These are phyloP conservation scores for Chrysanthemum lavandulifolium DNA, from an alignment of 129 eudicot species.

Conservation along the genomic window DNA sequence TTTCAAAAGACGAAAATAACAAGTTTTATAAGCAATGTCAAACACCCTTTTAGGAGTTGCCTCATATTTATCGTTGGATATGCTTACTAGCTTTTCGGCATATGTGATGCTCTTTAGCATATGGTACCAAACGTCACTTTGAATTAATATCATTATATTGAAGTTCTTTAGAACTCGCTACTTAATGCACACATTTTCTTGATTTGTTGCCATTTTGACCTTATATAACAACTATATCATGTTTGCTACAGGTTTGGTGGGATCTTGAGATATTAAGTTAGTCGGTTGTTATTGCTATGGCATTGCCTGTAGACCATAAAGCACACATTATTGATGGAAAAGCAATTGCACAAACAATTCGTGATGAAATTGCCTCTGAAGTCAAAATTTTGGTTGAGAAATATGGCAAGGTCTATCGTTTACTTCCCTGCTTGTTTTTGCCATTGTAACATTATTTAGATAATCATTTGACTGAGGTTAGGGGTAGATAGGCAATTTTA, in stretches of 20 bases:
- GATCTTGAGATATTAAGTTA: conserved; percentile 13
- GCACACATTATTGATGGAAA: conserved; percentile 84
- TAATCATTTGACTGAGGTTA: too few species aligned
- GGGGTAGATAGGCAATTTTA: neutral
- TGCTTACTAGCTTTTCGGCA: too few species aligned
- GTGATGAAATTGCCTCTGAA: conserved; percentile 83
- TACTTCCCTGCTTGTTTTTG: neutral
- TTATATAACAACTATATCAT: neutral
- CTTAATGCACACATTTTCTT: too few species aligned
- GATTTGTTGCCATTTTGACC: neutral
- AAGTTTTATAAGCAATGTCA: too few species aligned
- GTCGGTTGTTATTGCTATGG: conserved; percentile 23
- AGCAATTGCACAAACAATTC: conserved; percentile 76
- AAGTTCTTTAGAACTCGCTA: too few species aligned
- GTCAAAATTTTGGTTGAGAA: conserved; percentile 57
- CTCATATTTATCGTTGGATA: too few species aligned
- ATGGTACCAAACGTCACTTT: too few species aligned
- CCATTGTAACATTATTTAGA: neutral
- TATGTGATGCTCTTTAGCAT: too few species aligned
- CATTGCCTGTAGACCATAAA: conserved; percentile 55
- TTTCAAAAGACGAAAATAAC: too few species aligned
- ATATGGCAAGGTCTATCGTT: conserved; percentile 61
- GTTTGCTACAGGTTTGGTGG: conserved; percentile 15
- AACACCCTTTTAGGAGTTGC: too few species aligned
- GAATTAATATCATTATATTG: too few species aligned